A percentile compares a stretch with the other conserved stretches of the same genome.
These are phyloP conservation scores for Ogataea neopini DNA, from an alignment of 805 yeast genomes.

Conservation along the genomic window DNA sequence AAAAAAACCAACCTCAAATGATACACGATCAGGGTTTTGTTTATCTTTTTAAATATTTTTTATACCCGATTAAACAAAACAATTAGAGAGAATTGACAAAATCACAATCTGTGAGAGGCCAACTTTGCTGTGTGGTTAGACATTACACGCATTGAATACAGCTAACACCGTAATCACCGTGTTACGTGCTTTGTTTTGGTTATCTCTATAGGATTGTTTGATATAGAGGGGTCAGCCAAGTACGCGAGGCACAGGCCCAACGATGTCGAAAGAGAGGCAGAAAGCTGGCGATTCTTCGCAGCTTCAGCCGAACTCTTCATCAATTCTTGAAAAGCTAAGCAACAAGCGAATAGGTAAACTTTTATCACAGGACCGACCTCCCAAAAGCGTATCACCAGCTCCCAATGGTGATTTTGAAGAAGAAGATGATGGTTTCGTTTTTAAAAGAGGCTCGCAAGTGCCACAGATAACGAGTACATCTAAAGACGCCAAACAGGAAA, in stretches of 20 bases:
- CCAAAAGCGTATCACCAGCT: conserved; percentile 10
- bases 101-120: background rate
- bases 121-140: background rate
- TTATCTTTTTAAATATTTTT: conserved; percentile 11
- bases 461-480: conserved; percentile 3
- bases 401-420: conserved; percentile 18
- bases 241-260: background rate
- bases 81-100: conserved; percentile 1
- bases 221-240: background rate
- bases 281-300: conserved; percentile 11
- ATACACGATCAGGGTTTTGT: conserved; percentile 13
- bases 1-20: background rate
- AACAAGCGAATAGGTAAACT: conserved; percentile 16
- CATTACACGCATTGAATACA: background rate
- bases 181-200: background rate
- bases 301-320: conserved; percentile 17
- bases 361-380: conserved; percentile 14
- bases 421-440: conserved; percentile 25
- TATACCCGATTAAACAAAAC: background rate
- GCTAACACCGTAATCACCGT: background rate
- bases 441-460: conserved; percentile 21
- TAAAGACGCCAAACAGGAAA: background rate
- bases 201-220: conserved; percentile 1
- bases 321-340: conserved; percentile 13
- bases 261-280: conserved; percentile 17